Evolutionary conservation across 129 eudicot genomes (phyloP), one percentile per base, ranked within the genome.

Genomic region (Cynara cardunculus): DNA sequence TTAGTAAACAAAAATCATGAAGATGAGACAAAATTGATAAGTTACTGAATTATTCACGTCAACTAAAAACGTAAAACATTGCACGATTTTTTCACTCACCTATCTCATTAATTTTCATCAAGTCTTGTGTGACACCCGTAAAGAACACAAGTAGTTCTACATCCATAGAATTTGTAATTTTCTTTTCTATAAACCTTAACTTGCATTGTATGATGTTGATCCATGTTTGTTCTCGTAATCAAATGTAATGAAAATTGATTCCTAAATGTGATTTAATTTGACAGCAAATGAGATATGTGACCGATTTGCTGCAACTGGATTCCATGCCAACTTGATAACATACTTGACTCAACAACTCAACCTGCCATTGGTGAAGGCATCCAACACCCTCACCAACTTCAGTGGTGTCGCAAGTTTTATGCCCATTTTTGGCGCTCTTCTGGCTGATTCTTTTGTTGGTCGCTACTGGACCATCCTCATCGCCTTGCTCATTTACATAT

Each of bases 271-370:
- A n/a, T n/a, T n/a, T 56, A 41, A 56, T 49, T 66, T 72, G 2
- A 14, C 93, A 91, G 96, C 91, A 22, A 91, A 87, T 78, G 96
- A 91, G 76, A 82, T 89, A 80, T 89, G 96, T 39, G 96, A 91
- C 74, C 84, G 77, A 76, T 82, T 91, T 53, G 93, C 91, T 0
- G 86, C 84, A 6, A 84, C 86, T 25, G 96, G 96, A 0, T 91
- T 87, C 69, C 81, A 80, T 27, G 80, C 96, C 25, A 91, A 91
- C 77, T 77, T 89, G 87, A 77, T 89, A 12, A 87, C 87, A 25
- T 91, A 89, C 80, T 73, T 91, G 22, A 91, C 97, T 0, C 72
- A 19, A 2, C 75, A 82, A 65, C 85, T 91, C 13, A 82, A 91
- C 76, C 14, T 89, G 80, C 93, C 93, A 1, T 74, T 89, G 2